Evolutionary conservation across 2,329 filamentous ascomycete genomes (phyloP).

Genomic region (Fusarium bulbicola): DNA sequence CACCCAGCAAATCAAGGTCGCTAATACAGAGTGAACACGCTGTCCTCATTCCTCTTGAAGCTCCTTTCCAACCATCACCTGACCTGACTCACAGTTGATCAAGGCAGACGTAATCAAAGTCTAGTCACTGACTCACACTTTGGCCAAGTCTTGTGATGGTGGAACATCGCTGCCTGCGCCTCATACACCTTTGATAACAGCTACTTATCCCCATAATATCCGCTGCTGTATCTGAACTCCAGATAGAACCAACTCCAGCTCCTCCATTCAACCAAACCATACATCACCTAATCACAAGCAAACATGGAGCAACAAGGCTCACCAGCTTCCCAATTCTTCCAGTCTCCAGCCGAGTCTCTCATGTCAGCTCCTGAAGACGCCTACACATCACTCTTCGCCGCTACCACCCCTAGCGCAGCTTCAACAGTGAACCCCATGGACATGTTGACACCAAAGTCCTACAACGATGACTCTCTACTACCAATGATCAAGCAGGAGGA

Average conservation of each 20-base stretch:
- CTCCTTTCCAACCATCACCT: constrained; percentile 21
- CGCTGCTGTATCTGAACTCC: constrained; percentile 5
- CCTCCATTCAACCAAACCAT: not conserved
- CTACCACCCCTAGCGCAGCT: constrained; percentile 44
- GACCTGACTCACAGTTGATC: constrained; percentile 40
- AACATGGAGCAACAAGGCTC: constrained; percentile 55
- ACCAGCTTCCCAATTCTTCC: constrained; percentile 61
- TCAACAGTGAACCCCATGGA: constrained; percentile 57
- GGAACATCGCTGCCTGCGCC: constrained; percentile 26
- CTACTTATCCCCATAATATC: constrained; percentile 10
- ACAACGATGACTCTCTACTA: constrained; percentile 41
- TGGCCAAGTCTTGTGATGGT: constrained; percentile 31
- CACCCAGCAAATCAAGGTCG: constrained; percentile 23
- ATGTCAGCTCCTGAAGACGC: constrained; percentile 60
- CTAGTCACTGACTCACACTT: constrained; percentile 40
- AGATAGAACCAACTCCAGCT: not conserved
- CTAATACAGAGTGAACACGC: constrained; percentile 36
- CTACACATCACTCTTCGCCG: constrained; percentile 59
- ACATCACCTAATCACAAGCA: constrained; percentile 17
- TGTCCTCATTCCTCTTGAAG: constrained; percentile 41
- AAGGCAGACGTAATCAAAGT: constrained; percentile 19
- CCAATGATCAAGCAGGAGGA: constrained; percentile 28
- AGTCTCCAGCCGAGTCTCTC: constrained; percentile 64
- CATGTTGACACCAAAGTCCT: constrained; percentile 59
- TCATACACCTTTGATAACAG: constrained; percentile 4